A percentile compares a stretch with the other conserved stretches of the same genome.
Conservation (phyloP, 1,139 yeast species). For the Hemisphaericaspora subhashii region DNA sequence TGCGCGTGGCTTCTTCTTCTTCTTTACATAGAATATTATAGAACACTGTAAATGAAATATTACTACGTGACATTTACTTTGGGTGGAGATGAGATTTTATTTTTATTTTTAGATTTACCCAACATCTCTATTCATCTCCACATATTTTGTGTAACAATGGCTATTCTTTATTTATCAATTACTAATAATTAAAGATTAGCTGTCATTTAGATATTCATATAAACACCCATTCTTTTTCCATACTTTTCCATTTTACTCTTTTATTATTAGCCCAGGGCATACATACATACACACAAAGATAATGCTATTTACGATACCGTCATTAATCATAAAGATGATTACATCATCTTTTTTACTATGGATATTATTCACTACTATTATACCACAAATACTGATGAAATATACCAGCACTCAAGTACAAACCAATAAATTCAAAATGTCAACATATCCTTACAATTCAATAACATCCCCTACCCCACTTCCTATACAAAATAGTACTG, state of each 20-base stretch:
- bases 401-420: slow-evolving; percentile 30
- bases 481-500: slow-evolving; percentile 34
- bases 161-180: too few species aligned
- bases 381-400: slow-evolving; percentile 39
- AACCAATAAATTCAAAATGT: slow-evolving; percentile 22
- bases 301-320: slow-evolving; percentile 17
- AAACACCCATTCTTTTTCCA: not conserved
- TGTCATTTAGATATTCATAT: too few species aligned
- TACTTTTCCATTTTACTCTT: not conserved
- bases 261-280: not conserved
- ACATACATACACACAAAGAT: not conserved
- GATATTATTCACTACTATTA: slow-evolving; percentile 39
- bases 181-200: too few species aligned
- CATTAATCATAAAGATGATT: slow-evolving; percentile 19
- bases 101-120: too few species aligned
- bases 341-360: slow-evolving; percentile 32
- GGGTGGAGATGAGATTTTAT: too few species aligned
- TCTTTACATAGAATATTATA: not conserved
- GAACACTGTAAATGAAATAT: too few species aligned
- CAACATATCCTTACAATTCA: slow-evolving; percentile 37
- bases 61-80: too few species aligned
- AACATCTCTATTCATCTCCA: too few species aligned
- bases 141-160: too few species aligned
- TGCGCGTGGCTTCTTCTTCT: not conserved
- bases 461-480: slow-evolving; percentile 37